Evolutionary conservation across 164 flowering plant species (phyloP), one percentile per base, ranked within the genome.

Genomic region (Vitis vinifera): DNA sequence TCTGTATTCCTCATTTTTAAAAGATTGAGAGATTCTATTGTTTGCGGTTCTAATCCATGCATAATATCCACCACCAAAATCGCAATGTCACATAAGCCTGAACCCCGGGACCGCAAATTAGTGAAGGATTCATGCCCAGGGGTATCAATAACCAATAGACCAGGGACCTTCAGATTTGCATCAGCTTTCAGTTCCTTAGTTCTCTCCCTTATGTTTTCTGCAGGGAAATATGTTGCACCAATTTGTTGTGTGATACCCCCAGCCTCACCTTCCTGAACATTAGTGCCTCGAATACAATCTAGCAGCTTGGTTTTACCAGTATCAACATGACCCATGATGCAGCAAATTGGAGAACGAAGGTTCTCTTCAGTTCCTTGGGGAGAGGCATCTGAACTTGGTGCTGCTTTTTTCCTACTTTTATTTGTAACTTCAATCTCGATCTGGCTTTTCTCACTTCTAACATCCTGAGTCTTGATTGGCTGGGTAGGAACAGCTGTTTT

Each of bases 231-330:
- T 15, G 99, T 93, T 12, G 99, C 99, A 58, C 99, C 99, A 77
- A 96, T 96, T 80, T 96, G 99, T 74, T 93, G 99, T 3, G 99
- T 96, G 71, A 96, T 96, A n/a, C 99, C 99, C 64, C 99, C 99
- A 67, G 99, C 99, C 80, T 96, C 99, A 68, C 99, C 99, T 78
- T 90, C 98, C 82, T 96, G 99, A 77, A 96, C 99, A 83, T 96
- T 93, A 56, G 99, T 96, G 53, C 99, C 90, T 62, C 99, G 80
- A 27, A 96, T 93, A 79, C 98, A 93, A 84, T 96, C 99, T 67
- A 96, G 85, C 62, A 96, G 84, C 81, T 96, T 96, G 57, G 99
- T 96, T 76, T 96, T 96, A 63, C 99, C 99, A 67, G 99, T 96
- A 79, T 96, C 99, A 69, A 96, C 99, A 79, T 96, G 99, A 14